Percentiles rank a stretch among this genome's conserved stretches.
phyloP scores from a whole-genome alignment of 169 alveolate species.

The Cryptosporidium sp. region DNA sequence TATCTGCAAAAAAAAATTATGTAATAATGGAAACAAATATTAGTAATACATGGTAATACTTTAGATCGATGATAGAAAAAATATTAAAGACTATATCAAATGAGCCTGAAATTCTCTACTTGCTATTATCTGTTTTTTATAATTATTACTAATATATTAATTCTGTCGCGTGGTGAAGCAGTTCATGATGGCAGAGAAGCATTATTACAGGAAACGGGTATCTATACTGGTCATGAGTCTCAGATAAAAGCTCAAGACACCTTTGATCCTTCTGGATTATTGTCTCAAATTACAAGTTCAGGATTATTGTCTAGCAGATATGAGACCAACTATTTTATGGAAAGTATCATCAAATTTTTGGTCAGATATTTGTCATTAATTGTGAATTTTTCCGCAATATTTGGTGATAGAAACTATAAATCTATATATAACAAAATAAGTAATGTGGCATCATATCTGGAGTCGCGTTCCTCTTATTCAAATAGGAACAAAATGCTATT shows the following conservation, averaged over 20 bases:
- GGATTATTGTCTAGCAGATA: slow-evolving; percentile 4
- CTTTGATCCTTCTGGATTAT: background rate
- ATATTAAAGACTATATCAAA: background rate
- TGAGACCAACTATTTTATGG: background rate
- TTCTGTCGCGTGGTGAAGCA: background rate
- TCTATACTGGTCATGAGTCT: background rate
- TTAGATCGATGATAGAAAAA: background rate
- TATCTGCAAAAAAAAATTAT: background rate
- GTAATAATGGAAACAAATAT: background rate
- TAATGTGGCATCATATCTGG: background rate
- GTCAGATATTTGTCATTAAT: background rate
- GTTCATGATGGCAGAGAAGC: background rate
- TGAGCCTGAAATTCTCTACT: background rate
- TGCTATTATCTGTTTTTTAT: background rate
- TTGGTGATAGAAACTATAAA: background rate
- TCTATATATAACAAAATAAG: background rate
- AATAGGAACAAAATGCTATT: background rate
- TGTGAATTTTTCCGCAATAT: background rate
- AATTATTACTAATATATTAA: background rate
- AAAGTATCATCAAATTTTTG: background rate
- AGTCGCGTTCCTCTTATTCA: background rate
- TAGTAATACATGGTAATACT: background rate
- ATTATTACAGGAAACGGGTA: background rate
- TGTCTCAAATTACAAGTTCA: background rate
- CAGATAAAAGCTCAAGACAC: background rate